phyloP scores from a whole-genome alignment of 2,329 filamentous ascomycete genomes.

The Bimuria novae-zelandiae region DNA sequence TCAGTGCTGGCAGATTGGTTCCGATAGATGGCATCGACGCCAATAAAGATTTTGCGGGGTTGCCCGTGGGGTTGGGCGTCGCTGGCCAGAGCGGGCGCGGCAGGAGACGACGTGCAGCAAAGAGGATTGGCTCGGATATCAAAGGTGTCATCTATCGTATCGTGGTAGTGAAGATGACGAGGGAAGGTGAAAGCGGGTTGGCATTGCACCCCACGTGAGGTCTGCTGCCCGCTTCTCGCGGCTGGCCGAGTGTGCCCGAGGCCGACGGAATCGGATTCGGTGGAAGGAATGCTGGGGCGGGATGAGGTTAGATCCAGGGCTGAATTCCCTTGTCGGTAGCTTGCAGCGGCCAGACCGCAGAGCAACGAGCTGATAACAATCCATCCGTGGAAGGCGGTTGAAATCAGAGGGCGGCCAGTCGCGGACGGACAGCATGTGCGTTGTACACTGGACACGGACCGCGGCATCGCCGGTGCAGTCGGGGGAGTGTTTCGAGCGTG shows the following conservation, averaged over 20 bases:
- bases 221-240: slow-evolving; percentile 8
- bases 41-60: slow-evolving; percentile 20
- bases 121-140: no score
- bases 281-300: neutral
- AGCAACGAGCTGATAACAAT: no score
- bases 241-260: slow-evolving; percentile 8
- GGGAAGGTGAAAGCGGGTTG: slow-evolving; percentile 11
- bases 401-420: neutral
- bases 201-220: slow-evolving; percentile 9
- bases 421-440: no score
- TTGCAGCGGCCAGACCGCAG: neutral
- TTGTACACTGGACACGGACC: no score
- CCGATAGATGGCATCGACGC: slow-evolving; percentile 11
- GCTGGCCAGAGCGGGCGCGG: no score
- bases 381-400: neutral
- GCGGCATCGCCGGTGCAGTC: neutral
- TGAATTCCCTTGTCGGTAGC: neutral
- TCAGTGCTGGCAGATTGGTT: slow-evolving; percentile 1
- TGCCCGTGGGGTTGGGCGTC: slow-evolving; percentile 19
- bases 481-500: neutral
- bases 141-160: no score
- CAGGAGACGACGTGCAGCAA: no score
- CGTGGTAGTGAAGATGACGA: no score
- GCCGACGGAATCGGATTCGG: slow-evolving; percentile 2
- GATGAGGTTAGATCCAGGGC: neutral